Conservation (phyloP, 73 alveolate genomes). For the Paramecium pentaurelia region DNA sequence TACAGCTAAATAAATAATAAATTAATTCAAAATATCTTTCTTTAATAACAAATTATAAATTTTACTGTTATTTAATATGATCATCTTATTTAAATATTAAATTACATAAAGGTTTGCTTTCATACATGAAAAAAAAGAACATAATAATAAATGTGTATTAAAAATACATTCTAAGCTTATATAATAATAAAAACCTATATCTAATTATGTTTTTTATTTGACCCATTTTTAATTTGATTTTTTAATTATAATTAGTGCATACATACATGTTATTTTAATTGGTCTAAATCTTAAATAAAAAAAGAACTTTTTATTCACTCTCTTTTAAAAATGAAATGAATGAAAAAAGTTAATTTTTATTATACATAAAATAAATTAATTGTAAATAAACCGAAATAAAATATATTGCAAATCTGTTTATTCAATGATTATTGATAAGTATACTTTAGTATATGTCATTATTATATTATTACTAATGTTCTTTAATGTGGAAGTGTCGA, state of each 20-base stretch:
- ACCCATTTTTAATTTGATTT: background rate
- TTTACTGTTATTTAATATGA: background rate
- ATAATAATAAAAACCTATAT: no score
- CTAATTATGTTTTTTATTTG: background rate
- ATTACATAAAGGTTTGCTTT: background rate
- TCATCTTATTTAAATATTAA: background rate
- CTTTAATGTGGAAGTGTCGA: background rate
- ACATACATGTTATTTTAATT: background rate
- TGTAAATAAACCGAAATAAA: background rate
- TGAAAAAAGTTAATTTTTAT: background rate
- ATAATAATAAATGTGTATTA: background rate
- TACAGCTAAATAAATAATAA: background rate
- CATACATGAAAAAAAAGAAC: background rate
- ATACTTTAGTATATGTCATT: background rate
- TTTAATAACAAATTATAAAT: background rate
- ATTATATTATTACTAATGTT: background rate
- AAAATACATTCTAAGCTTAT: background rate
- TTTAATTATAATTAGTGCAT: no score
- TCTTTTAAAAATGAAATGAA: background rate
- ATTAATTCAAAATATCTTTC: background rate
- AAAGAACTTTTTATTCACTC: background rate
- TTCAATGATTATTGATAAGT: background rate
- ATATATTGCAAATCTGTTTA: background rate
- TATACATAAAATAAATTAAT: background rate
- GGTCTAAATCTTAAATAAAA: background rate